Percentiles rank a stretch among this genome's conserved stretches.
These are phyloP conservation scores for Dentipellis sp. DNA, from an alignment of 768 basidiomycete species.

Conservation along the genomic window DNA sequence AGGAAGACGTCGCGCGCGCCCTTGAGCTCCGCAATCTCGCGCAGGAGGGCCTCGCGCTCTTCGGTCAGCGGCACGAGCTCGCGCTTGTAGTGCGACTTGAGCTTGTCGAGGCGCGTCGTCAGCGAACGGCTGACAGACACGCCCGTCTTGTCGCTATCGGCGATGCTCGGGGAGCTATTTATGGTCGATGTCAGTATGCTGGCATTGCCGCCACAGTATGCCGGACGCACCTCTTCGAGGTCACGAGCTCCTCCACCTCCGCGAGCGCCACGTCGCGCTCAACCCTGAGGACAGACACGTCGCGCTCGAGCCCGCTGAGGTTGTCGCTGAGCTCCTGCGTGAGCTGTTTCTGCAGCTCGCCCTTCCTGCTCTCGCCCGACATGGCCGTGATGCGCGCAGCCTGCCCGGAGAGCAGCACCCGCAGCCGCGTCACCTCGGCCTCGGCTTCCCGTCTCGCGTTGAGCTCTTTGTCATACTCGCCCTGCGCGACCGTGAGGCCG, in stretches of 20 bases:
- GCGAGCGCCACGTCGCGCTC: slow-evolving; percentile 90
- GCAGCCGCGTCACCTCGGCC: slow-evolving; percentile 79
- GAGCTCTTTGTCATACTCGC: slow-evolving; percentile 90
- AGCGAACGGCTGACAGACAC: slow-evolving; percentile 49
- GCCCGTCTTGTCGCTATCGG: slow-evolving; percentile 12
- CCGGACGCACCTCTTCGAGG: slow-evolving; percentile 54
- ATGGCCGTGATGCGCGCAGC: slow-evolving; percentile 80
- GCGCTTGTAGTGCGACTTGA: slow-evolving; percentile 81
- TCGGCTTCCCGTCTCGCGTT: slow-evolving; percentile 85
- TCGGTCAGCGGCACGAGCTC: slow-evolving; percentile 80
- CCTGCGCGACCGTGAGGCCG: slow-evolving; percentile 85
- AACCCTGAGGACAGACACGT: slow-evolving; percentile 78
- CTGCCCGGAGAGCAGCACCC: slow-evolving; percentile 83
- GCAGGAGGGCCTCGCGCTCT: slow-evolving; percentile 66
- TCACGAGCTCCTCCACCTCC: slow-evolving; percentile 85
- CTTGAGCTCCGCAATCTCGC: slow-evolving; percentile 83
- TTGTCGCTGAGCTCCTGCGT: slow-evolving; percentile 72
- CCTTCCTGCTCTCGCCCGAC: slow-evolving; percentile 66
- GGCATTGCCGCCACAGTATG: slow-evolving; percentile 4
- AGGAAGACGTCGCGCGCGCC: slow-evolving; percentile 79
- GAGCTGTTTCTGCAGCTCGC: slow-evolving; percentile 71
- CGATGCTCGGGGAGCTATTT: slow-evolving; percentile 13
- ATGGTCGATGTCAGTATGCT: neutral
- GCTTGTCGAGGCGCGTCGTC: slow-evolving; percentile 74
- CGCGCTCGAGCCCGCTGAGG: slow-evolving; percentile 71